phyloP scores from a whole-genome alignment of 1,139 yeast genomes.

The Wickerhamomyces sp. region DNA sequence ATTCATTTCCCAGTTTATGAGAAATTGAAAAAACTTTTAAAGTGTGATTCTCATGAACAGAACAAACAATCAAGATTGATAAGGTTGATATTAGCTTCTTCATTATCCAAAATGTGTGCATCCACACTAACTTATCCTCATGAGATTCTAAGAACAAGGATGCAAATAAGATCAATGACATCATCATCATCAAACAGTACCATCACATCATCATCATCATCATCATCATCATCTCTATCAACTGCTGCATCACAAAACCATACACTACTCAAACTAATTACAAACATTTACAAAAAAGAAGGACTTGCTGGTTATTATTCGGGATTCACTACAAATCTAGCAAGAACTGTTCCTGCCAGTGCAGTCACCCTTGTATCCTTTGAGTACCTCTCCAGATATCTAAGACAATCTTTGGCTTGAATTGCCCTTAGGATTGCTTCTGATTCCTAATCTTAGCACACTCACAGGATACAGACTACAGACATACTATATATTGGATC shows the following conservation, averaged over 20 bases:
- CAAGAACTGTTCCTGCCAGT: slow-evolving; percentile 91
- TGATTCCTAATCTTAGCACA: too few species aligned
- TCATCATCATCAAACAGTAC: neutral
- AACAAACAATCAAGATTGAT: slow-evolving; percentile 28
- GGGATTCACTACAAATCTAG: slow-evolving; percentile 80
- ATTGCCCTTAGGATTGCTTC: too few species aligned
- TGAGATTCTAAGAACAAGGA: slow-evolving; percentile 87
- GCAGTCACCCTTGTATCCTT: slow-evolving; percentile 93
- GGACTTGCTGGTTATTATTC: slow-evolving; percentile 84
- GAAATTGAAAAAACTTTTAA: slow-evolving; percentile 53
- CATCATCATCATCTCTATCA: slow-evolving; percentile 10
- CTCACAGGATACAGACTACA: too few species aligned
- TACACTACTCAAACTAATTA: slow-evolving; percentile 40
- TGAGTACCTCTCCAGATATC: slow-evolving; percentile 68
- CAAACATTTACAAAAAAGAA: slow-evolving; percentile 57
- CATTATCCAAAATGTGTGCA: slow-evolving; percentile 84
- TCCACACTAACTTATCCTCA: slow-evolving; percentile 91
- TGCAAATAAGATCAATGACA: slow-evolving; percentile 49
- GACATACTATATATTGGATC: too few species aligned
- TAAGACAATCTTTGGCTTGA: slow-evolving; percentile 5
- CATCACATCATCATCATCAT: slow-evolving; percentile 14
- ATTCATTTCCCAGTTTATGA: slow-evolving; percentile 98
- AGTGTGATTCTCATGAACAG: slow-evolving; percentile 21
- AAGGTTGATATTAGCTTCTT: slow-evolving; percentile 66
- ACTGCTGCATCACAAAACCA: slow-evolving; percentile 3